Percentiles rank a stretch among this genome's conserved stretches.
Evolutionary conservation across 75 land plant species (phyloP).

Genomic region (Sequoiadendron giganteum): DNA sequence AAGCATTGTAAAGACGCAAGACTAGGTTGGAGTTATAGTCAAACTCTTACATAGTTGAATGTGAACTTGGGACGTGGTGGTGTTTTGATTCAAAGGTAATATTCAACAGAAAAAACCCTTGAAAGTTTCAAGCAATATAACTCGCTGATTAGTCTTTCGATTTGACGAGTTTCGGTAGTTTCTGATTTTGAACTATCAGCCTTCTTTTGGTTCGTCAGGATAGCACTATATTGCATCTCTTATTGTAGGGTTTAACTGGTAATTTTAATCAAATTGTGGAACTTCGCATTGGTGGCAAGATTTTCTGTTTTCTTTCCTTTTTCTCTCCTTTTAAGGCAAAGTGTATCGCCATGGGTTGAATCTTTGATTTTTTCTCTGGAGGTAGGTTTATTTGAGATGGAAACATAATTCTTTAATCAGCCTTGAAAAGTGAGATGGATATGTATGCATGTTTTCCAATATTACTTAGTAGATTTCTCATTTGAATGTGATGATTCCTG

Average conservation of each 20-base stretch:
- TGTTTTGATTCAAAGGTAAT: background rate
- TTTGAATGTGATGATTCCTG: background rate
- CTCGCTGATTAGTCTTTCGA: background rate
- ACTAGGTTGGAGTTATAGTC: background rate
- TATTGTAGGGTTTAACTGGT: background rate
- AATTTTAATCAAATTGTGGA: background rate
- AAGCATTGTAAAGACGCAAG: background rate
- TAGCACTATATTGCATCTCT: background rate
- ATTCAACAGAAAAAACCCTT: background rate
- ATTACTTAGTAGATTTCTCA: background rate
- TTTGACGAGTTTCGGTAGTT: background rate
- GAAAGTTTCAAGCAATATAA: background rate
- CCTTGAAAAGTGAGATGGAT: background rate
- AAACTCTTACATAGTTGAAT: background rate
- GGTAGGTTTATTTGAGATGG: background rate
- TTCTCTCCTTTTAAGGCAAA: background rate
- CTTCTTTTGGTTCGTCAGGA: background rate
- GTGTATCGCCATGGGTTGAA: background rate
- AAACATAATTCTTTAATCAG: background rate
- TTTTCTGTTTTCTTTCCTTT: background rate
- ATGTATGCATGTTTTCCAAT: background rate
- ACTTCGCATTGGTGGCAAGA: background rate
- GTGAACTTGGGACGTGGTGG: background rate
- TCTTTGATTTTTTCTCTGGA: background rate
- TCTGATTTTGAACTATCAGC: background rate